Evolutionary conservation across 805 yeast species (phyloP), one percentile per base, ranked within the genome.

Genomic region (Hanseniaspora guilliermondii): DNA sequence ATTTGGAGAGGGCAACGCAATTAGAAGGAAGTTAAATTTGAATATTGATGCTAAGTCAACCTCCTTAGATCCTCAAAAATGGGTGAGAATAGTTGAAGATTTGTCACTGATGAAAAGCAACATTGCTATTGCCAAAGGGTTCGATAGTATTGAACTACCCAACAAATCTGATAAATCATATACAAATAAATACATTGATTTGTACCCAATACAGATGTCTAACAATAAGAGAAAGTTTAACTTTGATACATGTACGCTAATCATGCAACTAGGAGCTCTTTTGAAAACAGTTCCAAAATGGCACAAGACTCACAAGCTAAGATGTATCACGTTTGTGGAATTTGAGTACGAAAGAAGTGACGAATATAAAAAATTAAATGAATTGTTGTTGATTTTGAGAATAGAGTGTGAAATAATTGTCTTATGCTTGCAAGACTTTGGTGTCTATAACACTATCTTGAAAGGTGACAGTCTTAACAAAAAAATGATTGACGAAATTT

Each of bases 131-230:
- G 96, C 97, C 0, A 87, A 85, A 52, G 96, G 95, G 3, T 93
- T 93, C 60, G 76, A 79, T 16, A 64, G 72, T 5, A 64, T 91
- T 55, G 71, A 76, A 11, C 68, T 88, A n/a, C 97, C 97, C 0
- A 61, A 58, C 11, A 72, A 68, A 42, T 56, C 65, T 3, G 65
- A 64, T 14, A 61, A 64, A 16, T 11, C 4, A 2, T 11, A 25
- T 7, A 19, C 37, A 4, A 75, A 73, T 57, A 74, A 76, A 58
- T 83, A 71, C 59, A 88, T 93, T 62, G 99, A 93, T 65, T 69
- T 93, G 38, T 93, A 94, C 66, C 98, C 99, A 0, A 89, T 93
- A 60, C 98, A 93, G 63, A 93, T 93, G 97, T 82, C 94, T 3
- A 91, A 95, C 0, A 78, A 83, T 17, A 81, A 85, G 1, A 64